phyloP scores from a whole-genome alignment of 2,329 filamentous ascomycete species.

The Alternaria arbusti region DNA sequence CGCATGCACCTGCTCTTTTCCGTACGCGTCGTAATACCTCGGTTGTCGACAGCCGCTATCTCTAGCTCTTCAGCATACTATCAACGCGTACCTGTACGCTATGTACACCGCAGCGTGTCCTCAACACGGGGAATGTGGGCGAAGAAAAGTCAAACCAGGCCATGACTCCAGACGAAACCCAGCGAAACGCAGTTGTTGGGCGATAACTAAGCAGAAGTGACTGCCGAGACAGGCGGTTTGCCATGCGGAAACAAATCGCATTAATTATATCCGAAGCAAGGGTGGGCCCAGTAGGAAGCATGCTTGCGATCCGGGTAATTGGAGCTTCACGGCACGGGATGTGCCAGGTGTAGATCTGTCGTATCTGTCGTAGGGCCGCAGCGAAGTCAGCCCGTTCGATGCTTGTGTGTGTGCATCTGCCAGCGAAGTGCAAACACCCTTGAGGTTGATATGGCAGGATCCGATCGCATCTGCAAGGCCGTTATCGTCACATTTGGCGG shows the following conservation, averaged over 20 bases:
- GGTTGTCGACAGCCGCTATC: slow-evolving; percentile 7
- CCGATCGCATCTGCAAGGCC: neutral
- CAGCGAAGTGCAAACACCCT: neutral
- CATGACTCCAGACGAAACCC: neutral
- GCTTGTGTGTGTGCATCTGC: neutral
- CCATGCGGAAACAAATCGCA: neutral
- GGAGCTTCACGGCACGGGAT: neutral
- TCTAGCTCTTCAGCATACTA: slow-evolving; percentile 1
- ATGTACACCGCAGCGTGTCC: neutral
- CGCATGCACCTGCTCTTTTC: slow-evolving; percentile 4
- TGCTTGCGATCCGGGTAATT: neutral
- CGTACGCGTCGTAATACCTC: slow-evolving; percentile 7
- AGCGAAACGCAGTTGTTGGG: neutral
- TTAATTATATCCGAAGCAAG: neutral
- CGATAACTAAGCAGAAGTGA: neutral
- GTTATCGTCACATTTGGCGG: neutral
- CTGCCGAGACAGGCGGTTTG: neutral
- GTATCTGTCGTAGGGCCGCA: neutral
- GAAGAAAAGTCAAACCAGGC: neutral
- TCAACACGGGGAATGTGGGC: neutral
- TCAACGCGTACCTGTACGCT: neutral
- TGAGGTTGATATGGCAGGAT: neutral
- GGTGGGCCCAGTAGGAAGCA: neutral
- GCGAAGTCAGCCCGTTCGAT: neutral
- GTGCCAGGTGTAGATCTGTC: neutral